Evolutionary conservation across 1,284 basidiomycete genomes (phyloP).

Genomic region (Tilletia caries): DNA sequence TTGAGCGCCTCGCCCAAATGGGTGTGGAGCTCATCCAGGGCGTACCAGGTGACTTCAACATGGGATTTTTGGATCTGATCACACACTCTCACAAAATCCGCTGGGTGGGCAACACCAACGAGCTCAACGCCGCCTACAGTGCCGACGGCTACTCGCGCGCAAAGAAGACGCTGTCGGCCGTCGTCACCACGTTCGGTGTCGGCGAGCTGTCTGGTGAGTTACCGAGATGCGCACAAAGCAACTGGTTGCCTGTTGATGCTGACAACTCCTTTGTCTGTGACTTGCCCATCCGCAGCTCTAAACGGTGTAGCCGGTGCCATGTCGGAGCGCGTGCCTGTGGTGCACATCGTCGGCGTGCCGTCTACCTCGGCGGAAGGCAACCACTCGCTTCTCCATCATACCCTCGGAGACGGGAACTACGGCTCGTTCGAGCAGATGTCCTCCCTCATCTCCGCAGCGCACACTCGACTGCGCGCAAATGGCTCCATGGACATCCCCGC

Average conservation of each 20-base stretch:
- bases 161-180: constrained; percentile 21
- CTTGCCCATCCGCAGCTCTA: too few species aligned
- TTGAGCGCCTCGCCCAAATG: constrained; percentile 48
- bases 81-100: constrained; percentile 74
- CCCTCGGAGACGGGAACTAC: constrained; percentile 54
- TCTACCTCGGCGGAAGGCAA: constrained; percentile 68
- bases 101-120: constrained; percentile 74
- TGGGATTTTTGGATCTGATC: constrained; percentile 69
- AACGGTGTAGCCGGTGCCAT: constrained; percentile 58
- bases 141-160: constrained; percentile 22
- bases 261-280: too few species aligned
- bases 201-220: constrained; percentile 71
- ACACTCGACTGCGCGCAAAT: constrained; percentile 18
- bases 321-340: constrained; percentile 83
- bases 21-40: constrained; percentile 69
- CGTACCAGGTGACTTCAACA: constrained; percentile 88
- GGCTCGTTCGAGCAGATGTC: constrained; percentile 76
- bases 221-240: constrained; percentile 57
- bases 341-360: constrained; percentile 86
- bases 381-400: constrained; percentile 55
- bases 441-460: constrained; percentile 64
- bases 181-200: constrained; percentile 72
- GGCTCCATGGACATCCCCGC: constrained; percentile 55
- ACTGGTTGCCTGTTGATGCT: constrained; percentile 50
- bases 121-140: constrained; percentile 59